Evolutionary conservation across 768 basidiomycete species (phyloP).

Genomic region (Boletellus ananiceps): DNA sequence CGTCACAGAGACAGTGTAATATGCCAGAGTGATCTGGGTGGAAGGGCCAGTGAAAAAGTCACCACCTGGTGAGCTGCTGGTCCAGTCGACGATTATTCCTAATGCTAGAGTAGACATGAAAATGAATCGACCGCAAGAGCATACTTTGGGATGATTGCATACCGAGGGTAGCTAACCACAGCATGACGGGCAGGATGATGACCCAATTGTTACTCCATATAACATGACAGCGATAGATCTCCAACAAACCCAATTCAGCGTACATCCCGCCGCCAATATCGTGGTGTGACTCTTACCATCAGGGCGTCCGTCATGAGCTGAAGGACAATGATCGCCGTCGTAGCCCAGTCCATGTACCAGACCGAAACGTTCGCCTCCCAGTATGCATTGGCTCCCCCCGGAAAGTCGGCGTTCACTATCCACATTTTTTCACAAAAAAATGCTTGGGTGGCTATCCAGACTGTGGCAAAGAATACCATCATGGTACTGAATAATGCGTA

Average conservation of each 20-base stretch:
- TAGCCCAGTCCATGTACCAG: slow-evolving; percentile 18
- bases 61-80: too few species aligned
- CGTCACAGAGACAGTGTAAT: neutral
- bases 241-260: neutral
- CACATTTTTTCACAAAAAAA: slow-evolving; percentile 27
- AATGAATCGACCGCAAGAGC: too few species aligned
- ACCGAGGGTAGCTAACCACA: slow-evolving; percentile 15
- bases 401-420: slow-evolving; percentile 24
- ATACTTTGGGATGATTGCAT: too few species aligned
- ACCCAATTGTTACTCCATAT: slow-evolving; percentile 23
- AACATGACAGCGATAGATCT: slow-evolving; percentile 36
- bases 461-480: slow-evolving; percentile 25
- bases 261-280: too few species aligned
- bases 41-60: too few species aligned
- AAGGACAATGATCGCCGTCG: slow-evolving; percentile 18
- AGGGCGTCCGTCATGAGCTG: slow-evolving; percentile 30
- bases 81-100: too few species aligned
- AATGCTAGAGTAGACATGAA: too few species aligned
- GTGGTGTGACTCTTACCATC: slow-evolving; percentile 12
- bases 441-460: slow-evolving; percentile 17
- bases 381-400: slow-evolving; percentile 23
- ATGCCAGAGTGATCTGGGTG: neutral
- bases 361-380: slow-evolving; percentile 11
- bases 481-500: slow-evolving; percentile 15
- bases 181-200: slow-evolving; percentile 4